These are phyloP conservation scores for Tolypocladium pustulatum DNA, from an alignment of 2,329 filamentous ascomycete species.

Conservation along the genomic window DNA sequence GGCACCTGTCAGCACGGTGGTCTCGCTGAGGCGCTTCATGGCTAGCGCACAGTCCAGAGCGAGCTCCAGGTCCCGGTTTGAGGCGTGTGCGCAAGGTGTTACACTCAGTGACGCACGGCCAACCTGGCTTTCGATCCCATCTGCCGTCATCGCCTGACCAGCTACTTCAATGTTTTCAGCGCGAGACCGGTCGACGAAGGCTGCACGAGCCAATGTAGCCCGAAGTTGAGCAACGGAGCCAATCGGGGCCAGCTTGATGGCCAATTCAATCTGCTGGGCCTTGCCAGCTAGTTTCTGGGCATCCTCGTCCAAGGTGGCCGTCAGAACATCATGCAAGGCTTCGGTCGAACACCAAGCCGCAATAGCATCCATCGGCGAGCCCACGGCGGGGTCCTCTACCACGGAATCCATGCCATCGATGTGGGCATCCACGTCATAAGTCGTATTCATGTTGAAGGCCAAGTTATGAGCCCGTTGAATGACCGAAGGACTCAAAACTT, in stretches of 20 bases:
- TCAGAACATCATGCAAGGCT: conserved; percentile 58
- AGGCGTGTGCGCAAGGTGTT: conserved; percentile 28
- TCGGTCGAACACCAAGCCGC: conserved; percentile 84
- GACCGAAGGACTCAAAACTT: conserved; percentile 67
- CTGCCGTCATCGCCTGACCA: conserved; percentile 34
- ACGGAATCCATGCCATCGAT: conserved; percentile 73
- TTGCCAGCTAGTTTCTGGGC: conserved; percentile 12
- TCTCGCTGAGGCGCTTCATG: conserved; percentile 45
- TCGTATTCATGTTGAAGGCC: conserved; percentile 73
- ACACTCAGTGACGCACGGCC: conserved; percentile 29
- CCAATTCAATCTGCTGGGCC: conserved; percentile 49
- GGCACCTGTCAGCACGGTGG: conserved; percentile 18
- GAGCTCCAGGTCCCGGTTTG: conserved; percentile 42
- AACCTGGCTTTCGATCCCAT: conserved; percentile 14
- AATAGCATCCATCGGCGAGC: conserved; percentile 79
- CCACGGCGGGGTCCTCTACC: conserved; percentile 74
- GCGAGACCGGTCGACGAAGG: conserved; percentile 43
- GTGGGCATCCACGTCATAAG: conserved; percentile 48
- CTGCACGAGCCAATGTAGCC: conserved; percentile 47
- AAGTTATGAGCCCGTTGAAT: conserved; percentile 82
- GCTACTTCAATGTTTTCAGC: conserved; percentile 46
- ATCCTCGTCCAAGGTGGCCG: conserved; percentile 48
- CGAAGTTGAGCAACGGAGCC: conserved; percentile 61
- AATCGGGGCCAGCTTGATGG: conserved; percentile 64
- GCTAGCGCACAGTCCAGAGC: conserved; percentile 50